Conservation (phyloP, 2,329 filamentous ascomycete genomes). For the Xenosphaeropsis pyriputrescens region DNA sequence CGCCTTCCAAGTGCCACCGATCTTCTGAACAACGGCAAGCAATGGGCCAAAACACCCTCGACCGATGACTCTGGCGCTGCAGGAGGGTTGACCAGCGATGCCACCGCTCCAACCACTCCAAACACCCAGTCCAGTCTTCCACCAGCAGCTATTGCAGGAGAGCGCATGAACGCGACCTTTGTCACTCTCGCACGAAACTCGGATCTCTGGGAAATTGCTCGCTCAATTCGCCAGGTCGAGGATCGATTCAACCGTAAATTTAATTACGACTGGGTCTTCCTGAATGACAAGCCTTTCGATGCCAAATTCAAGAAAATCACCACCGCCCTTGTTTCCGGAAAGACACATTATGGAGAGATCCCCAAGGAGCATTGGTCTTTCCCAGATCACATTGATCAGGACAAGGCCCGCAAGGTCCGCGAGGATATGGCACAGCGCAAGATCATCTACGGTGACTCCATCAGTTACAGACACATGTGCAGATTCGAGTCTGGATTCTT, state of each 20-base stretch:
- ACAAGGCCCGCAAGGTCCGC: conserved; percentile 78
- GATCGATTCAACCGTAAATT: conserved; percentile 96
- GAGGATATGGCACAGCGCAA: conserved; percentile 89
- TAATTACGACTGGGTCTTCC: conserved; percentile 98
- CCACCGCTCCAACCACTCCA: conserved; percentile 8
- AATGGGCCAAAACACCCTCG: conserved; percentile 2
- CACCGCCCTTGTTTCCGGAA: conserved; percentile 77
- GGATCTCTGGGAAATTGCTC: conserved; percentile 92
- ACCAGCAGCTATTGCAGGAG: conserved; percentile 40
- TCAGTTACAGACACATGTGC: conserved; percentile 99
- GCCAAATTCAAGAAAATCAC: conserved; percentile 90
- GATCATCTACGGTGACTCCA: conserved; percentile 95
- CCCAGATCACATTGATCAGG: conserved; percentile 88
- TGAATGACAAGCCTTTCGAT: conserved; percentile 93
- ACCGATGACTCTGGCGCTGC: no score
- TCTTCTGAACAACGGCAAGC: conserved; percentile 11
- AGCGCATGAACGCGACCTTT: conserved; percentile 92
- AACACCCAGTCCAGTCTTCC: conserved; percentile 17
- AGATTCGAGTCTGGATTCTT: conserved; percentile 99
- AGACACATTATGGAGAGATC: conserved; percentile 80
- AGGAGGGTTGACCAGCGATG: neutral
- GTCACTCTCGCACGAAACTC: conserved; percentile 87
- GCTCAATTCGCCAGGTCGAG: conserved; percentile 91
- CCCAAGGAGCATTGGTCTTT: conserved; percentile 93
- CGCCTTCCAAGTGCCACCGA: conserved; percentile 18